A percentile compares a stretch with the other conserved stretches of the same genome.
Evolutionary conservation across 1,284 basidiomycete genomes (phyloP).

Genomic region (Cryptococcus jaspeensis): DNA sequence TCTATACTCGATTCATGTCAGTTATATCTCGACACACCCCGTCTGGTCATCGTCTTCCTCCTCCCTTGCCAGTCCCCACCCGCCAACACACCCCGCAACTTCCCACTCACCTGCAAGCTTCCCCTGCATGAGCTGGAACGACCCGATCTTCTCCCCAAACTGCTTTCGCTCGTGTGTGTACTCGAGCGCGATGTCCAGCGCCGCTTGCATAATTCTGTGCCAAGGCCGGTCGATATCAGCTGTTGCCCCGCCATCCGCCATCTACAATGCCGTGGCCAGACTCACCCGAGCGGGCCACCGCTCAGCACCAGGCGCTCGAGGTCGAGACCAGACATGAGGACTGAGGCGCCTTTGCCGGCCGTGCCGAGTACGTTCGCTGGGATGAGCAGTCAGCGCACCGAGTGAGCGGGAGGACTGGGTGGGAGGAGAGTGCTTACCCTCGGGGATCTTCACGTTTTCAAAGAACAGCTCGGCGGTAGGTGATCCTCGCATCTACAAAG

Average conservation of each 20-base stretch:
- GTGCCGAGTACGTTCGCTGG: constrained; percentile 80
- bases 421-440: constrained; percentile 56
- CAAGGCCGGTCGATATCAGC: background rate
- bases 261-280: background rate
- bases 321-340: constrained; percentile 92
- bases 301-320: constrained; percentile 87
- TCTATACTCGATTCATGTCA: constrained; percentile 53
- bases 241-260: background rate
- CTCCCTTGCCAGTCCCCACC: no score
- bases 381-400: background rate
- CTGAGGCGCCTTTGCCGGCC: constrained; percentile 74
- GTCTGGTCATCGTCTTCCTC: no score
- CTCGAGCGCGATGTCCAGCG: constrained; percentile 82
- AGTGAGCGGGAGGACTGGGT: background rate
- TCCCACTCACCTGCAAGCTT: constrained; percentile 50
- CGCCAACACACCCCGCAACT: no score
- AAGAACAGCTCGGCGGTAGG: constrained; percentile 94
- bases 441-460: constrained; percentile 82
- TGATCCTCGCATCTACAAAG: constrained; percentile 74
- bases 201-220: constrained; percentile 88
- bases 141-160: constrained; percentile 81
- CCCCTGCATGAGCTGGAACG: constrained; percentile 96
- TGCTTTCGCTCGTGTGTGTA: constrained; percentile 91
- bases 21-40: no score
- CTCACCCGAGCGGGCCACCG: constrained; percentile 68